Evolutionary conservation across 306 rosid species (phyloP).

Genomic region (Morella rubra): DNA sequence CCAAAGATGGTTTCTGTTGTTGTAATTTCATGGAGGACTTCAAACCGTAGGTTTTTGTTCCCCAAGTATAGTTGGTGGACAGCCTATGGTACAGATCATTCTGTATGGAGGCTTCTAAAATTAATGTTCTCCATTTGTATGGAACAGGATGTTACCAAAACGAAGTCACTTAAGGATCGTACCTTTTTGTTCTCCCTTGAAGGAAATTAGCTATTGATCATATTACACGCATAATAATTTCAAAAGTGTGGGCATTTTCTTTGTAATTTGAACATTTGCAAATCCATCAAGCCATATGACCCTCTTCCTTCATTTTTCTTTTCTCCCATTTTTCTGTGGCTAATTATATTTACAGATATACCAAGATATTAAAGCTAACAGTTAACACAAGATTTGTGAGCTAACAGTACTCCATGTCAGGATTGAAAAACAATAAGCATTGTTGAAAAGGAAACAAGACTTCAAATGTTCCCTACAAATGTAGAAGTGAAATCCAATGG

Average conservation of each 20-base stretch:
- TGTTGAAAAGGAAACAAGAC: slow-evolving; percentile 17
- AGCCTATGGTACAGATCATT: not conserved
- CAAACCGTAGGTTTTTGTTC: not conserved
- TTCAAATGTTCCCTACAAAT: slow-evolving; percentile 21
- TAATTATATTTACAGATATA: not conserved
- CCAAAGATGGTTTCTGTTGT: slow-evolving; percentile 12
- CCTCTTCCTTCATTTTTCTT: no score
- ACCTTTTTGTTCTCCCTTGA: not conserved
- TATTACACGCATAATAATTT: no score
- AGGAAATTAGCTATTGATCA: no score
- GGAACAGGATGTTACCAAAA: not conserved
- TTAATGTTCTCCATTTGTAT: not conserved
- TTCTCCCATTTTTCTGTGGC: not conserved
- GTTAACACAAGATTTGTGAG: slow-evolving; percentile 7
- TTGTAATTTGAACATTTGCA: no score
- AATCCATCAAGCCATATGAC: no score
- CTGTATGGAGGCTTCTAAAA: not conserved
- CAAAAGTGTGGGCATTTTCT: no score
- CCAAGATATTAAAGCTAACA: not conserved
- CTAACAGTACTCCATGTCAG: slow-evolving; percentile 3
- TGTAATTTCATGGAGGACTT: slow-evolving; percentile 30
- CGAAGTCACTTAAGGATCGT: not conserved
- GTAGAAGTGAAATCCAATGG: slow-evolving; percentile 2
- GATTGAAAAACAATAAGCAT: slow-evolving; percentile 15
- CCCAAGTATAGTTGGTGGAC: not conserved